Percentiles rank a stretch among this genome's conserved stretches.
These are phyloP conservation scores for Lithocarpus polystachyus DNA, from an alignment of 306 rosid species.

Conservation along the genomic window DNA sequence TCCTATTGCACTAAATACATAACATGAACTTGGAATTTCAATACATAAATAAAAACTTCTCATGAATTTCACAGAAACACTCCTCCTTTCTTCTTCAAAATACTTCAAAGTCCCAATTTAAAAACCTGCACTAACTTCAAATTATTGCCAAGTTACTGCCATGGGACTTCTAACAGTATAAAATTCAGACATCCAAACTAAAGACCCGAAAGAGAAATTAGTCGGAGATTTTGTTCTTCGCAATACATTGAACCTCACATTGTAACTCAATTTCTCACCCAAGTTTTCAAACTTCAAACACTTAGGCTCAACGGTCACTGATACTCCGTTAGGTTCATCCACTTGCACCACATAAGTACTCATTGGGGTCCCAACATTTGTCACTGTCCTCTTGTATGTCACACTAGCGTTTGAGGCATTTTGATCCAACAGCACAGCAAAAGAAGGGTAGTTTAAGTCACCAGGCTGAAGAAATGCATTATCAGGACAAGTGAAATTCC, in stretches of 20 bases:
- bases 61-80: not conserved
- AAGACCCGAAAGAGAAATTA: slow-evolving; percentile 50
- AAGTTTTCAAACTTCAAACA: slow-evolving; percentile 34
- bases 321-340: slow-evolving; percentile 45
- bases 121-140: not conserved
- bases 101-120: not conserved
- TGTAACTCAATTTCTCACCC: slow-evolving; percentile 55
- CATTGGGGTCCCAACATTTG: slow-evolving; percentile 49
- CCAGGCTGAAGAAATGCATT: slow-evolving; percentile 28
- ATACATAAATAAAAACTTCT: not conserved
- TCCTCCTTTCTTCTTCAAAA: not conserved
- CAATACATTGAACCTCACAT: slow-evolving; percentile 37
- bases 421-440: slow-evolving; percentile 38
- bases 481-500: slow-evolving; percentile 38
- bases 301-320: slow-evolving; percentile 42
- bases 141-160: slow-evolving; percentile 56
- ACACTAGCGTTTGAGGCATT: slow-evolving; percentile 20
- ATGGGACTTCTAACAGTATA: slow-evolving; percentile 64
- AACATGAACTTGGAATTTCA: too few species aligned
- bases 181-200: slow-evolving; percentile 43
- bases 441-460: slow-evolving; percentile 73
- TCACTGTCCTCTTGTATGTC: slow-evolving; percentile 52
- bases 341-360: slow-evolving; percentile 51
- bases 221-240: slow-evolving; percentile 18
- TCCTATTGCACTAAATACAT: too few species aligned